A percentile compares a stretch with the other conserved stretches of the same genome.
These are phyloP conservation scores for Thielaviopsis punctulata DNA, from an alignment of 2,329 filamentous ascomycete species.

Conservation along the genomic window DNA sequence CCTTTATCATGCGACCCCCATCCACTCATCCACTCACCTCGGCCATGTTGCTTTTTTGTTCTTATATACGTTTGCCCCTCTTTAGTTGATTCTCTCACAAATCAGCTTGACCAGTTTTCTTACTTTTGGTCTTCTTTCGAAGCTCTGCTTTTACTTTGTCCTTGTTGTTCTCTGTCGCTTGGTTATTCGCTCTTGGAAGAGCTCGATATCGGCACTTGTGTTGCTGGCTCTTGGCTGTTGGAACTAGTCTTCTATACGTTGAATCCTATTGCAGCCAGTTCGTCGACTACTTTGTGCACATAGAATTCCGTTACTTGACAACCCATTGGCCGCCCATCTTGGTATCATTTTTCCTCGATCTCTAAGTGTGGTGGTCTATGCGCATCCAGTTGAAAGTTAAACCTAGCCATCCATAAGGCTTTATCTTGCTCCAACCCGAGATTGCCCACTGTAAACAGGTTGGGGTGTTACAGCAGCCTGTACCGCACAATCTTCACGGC, in stretches of 20 bases:
- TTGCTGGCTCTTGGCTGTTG: neutral
- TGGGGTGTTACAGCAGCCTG: neutral
- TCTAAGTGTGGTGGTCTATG: neutral
- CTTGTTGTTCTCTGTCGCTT: neutral
- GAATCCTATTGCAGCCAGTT: neutral
- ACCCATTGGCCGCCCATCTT: neutral
- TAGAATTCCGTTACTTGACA: no score
- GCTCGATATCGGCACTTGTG: neutral
- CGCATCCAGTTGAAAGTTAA: neutral
- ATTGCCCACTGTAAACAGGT: no score
- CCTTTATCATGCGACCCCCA: neutral
- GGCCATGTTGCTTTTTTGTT: neutral
- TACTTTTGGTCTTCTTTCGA: no score
- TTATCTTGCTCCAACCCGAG: neutral
- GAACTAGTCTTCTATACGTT: neutral
- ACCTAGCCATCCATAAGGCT: neutral
- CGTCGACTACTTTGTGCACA: neutral
- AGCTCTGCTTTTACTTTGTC: neutral
- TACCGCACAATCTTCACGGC: neutral
- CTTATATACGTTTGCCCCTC: neutral
- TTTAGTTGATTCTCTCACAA: neutral
- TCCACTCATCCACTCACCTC: no score
- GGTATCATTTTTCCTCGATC: neutral
- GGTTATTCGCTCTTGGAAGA: neutral
- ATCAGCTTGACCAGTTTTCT: neutral